Conservation (phyloP, 78 protist genomes). For the Neovahlkampfia damariscottae region DNA sequence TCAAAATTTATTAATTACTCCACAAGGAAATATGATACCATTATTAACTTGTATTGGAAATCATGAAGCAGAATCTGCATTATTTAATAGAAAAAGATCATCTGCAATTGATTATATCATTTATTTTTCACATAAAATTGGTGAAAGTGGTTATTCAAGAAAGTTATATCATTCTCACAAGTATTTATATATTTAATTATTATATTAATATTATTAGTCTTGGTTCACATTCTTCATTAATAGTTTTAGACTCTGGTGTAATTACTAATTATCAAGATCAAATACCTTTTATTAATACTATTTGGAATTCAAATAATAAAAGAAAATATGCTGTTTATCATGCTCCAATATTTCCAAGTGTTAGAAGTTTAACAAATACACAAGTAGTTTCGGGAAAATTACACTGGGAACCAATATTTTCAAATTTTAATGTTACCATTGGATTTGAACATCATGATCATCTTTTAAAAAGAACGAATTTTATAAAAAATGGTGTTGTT, state of each 20-base stretch:
- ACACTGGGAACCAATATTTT: not conserved
- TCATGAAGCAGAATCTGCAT: not conserved
- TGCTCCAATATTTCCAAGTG: not conserved
- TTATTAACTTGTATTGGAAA: not conserved
- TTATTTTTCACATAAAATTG: not conserved
- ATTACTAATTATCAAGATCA: not conserved
- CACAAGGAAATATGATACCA: conserved; percentile 1
- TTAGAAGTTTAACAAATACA: not conserved
- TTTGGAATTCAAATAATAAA: not conserved
- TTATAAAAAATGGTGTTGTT: not conserved
- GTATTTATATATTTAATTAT: no score
- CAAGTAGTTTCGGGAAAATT: not conserved
- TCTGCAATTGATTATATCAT: not conserved
- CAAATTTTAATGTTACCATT: not conserved
- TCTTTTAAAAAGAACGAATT: not conserved
- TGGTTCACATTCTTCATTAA: no score
- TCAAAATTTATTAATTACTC: not conserved
- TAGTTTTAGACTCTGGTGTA: conserved; percentile 1
- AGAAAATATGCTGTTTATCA: not conserved
- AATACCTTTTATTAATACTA: not conserved
- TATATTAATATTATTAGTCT: no score
- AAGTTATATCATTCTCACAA: no score
- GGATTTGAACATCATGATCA: conserved; percentile 9
- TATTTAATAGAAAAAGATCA: not conserved
- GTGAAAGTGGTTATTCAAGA: no score